Base-by-base conservation (phyloP, 2,329 filamentous ascomycete genomes). In the Ophiostoma sp. region DNA sequence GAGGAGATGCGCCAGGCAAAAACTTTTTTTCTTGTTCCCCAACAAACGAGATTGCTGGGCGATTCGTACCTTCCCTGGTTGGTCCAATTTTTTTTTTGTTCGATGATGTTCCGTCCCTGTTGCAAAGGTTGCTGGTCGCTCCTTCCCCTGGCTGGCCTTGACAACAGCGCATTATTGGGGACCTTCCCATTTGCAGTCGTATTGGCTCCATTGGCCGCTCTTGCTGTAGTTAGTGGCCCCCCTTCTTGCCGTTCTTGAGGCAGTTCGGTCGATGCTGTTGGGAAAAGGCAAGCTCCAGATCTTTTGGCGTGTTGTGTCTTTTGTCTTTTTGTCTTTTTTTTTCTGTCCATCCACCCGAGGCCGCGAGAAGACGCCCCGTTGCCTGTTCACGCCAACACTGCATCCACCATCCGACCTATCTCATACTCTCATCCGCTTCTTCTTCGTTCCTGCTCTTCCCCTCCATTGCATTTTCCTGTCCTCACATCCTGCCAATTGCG, bases 41-140 rank as follows among this genome's bases (percentile, higher is more conserved):
- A 76, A 76, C 75, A 76, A 76, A 76, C 74, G 55, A 73, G 72
- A 52, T 75, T 75, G 73, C 64, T 75, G 69, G 70, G 72, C 66
- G n/a, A 66, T 64, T 72, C 55, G 75, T 69, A 28, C 72, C 72
- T 76, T 72, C 69, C 69, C 72, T 69, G 70, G 75, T 76, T 76
- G 74, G 73, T 33, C 68, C 70, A 64, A 42, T 52, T 59, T 39
- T 36, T 55, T 17, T n/a, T 50, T 63, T 39, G 25, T 61, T 71
- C 39, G 39, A 36, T 33, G 12, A 25, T 68, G 33, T 68, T 72
- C 71, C 71, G 55, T 72, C 50, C n/a, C 17, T 22, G 48, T 48
- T 70, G 72, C 33, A 17, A 48, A 48, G 15, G 42, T 48, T 48
- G 15, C 42, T 48, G 42, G 42, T 48, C 42, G 15, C 42, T 39